Evolutionary conservation across 2,329 filamentous ascomycete genomes (phyloP).

Genomic region (Hymenoscyphus albidus): DNA sequence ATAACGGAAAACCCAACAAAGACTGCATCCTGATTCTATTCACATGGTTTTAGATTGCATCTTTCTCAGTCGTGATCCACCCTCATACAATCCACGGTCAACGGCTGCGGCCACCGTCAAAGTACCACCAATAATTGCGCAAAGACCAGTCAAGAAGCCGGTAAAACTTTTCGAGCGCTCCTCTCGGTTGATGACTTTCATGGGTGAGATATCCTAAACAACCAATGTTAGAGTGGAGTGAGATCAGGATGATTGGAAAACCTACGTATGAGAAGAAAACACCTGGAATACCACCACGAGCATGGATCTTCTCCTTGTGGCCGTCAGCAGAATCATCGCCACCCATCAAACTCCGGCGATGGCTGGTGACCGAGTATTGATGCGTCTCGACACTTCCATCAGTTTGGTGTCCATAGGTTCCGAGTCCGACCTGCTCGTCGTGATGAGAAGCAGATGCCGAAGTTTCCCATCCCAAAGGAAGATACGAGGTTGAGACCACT

Average conservation of each 20-base stretch:
- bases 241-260: slow-evolving; percentile 25
- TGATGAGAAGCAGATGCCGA: slow-evolving; percentile 38
- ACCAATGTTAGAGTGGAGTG: slow-evolving; percentile 23
- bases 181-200: slow-evolving; percentile 99
- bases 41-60: slow-evolving; percentile 63
- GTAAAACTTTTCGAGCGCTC: slow-evolving; percentile 83
- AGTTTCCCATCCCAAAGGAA: slow-evolving; percentile 81
- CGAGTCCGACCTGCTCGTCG: slow-evolving; percentile 59
- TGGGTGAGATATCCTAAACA: slow-evolving; percentile 86
- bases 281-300: slow-evolving; percentile 86
- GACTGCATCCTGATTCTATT: slow-evolving; percentile 10
- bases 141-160: slow-evolving; percentile 89
- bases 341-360: slow-evolving; percentile 82
- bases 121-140: slow-evolving; percentile 90
- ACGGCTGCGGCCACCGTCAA: slow-evolving; percentile 92
- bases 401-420: slow-evolving; percentile 60
- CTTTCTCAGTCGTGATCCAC: slow-evolving; percentile 80
- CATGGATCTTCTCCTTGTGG: slow-evolving; percentile 88
- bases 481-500: slow-evolving; percentile 92
- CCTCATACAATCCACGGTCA: slow-evolving; percentile 89
- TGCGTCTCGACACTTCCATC: slow-evolving; percentile 92
- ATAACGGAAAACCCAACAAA: slow-evolving; percentile 7
- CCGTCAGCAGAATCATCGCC: slow-evolving; percentile 83
- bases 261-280: slow-evolving; percentile 98
- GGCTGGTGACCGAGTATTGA: slow-evolving; percentile 96